Conservation (phyloP, 225 moss, liverwort and hornwort species). For the Marchantia paleacea region DNA sequence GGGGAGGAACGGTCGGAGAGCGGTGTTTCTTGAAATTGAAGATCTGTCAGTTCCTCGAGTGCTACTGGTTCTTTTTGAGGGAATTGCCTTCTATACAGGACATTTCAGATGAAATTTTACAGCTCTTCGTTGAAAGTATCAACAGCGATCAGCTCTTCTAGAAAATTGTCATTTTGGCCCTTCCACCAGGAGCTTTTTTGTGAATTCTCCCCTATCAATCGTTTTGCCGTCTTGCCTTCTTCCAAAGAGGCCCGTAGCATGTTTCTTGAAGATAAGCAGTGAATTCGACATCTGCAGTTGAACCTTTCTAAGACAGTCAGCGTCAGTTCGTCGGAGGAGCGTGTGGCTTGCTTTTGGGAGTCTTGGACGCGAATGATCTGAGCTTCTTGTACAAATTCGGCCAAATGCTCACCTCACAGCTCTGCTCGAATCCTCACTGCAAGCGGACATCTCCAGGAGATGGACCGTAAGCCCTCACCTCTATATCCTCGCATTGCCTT, state of each 20-base stretch:
- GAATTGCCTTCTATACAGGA: slow-evolving; percentile 24
- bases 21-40: slow-evolving; percentile 32
- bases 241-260: slow-evolving; percentile 29
- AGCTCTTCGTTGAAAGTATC: slow-evolving; percentile 34
- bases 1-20: slow-evolving; percentile 19
- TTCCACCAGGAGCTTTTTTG: slow-evolving; percentile 24
- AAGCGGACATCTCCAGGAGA: slow-evolving; percentile 98
- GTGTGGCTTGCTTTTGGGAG: not conserved
- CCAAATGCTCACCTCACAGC: slow-evolving; percentile 67
- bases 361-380: slow-evolving; percentile 29
- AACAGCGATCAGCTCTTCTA: slow-evolving; percentile 22
- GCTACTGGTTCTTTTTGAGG: slow-evolving; percentile 16
- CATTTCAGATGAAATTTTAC: slow-evolving; percentile 52
- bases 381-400: slow-evolving; percentile 18
- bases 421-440: slow-evolving; percentile 99
- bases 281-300: slow-evolving; percentile 35
- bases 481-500: slow-evolving; percentile 15
- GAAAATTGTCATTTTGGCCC: slow-evolving; percentile 39
- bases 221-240: slow-evolving; percentile 11
- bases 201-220: slow-evolving; percentile 24
- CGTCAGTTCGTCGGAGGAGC: not conserved
- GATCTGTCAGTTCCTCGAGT: slow-evolving; percentile 31
- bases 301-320: not conserved
- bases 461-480: slow-evolving; percentile 85
- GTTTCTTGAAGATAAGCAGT: slow-evolving; percentile 30